These are phyloP conservation scores for Craspedostauros australis DNA, from an alignment of 108 stramenopile species.

Conservation along the genomic window DNA sequence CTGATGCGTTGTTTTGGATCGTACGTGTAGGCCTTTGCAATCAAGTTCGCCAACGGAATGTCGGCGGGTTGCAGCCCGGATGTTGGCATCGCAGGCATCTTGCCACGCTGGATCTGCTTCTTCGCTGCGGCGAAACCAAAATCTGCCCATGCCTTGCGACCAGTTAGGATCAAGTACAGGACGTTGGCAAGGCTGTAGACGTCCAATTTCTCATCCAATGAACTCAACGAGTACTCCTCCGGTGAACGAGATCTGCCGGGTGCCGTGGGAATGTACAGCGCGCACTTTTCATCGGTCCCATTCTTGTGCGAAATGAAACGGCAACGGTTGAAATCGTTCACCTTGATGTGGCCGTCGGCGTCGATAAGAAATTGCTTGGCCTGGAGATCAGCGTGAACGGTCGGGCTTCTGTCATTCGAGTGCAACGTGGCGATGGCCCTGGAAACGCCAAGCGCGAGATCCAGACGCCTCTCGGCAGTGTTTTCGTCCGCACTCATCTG, in stretches of 20 bases:
- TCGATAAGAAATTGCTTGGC: conserved; percentile 71
- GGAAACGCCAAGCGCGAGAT: conserved; percentile 55
- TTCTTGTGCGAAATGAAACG: conserved; percentile 56
- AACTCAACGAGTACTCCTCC: conserved; percentile 45
- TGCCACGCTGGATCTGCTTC: too few species aligned
- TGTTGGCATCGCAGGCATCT: too few species aligned
- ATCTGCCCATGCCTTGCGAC: too few species aligned
- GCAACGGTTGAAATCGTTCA: conserved; percentile 88
- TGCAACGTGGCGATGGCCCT: conserved; percentile 49
- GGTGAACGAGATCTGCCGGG: conserved; percentile 69
- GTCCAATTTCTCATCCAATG: conserved; percentile 37
- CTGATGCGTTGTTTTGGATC: too few species aligned
- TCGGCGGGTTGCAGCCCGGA: too few species aligned
- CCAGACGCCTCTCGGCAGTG: conserved; percentile 30
- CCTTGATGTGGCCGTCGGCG: conserved; percentile 32
- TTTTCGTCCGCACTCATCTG: conserved; percentile 33
- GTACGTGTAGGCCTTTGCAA: too few species aligned
- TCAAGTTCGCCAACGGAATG: too few species aligned
- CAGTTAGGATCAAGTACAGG: conserved; percentile 49
- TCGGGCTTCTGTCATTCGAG: conserved; percentile 32
- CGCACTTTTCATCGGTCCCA: conserved; percentile 22
- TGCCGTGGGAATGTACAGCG: conserved; percentile 61
- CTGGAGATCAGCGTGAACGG: conserved; percentile 76
- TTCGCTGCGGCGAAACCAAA: too few species aligned
- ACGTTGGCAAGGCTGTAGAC: conserved; percentile 69